phyloP scores from a whole-genome alignment of 768 basidiomycete genomes.

The Psilocybe cubensis region DNA sequence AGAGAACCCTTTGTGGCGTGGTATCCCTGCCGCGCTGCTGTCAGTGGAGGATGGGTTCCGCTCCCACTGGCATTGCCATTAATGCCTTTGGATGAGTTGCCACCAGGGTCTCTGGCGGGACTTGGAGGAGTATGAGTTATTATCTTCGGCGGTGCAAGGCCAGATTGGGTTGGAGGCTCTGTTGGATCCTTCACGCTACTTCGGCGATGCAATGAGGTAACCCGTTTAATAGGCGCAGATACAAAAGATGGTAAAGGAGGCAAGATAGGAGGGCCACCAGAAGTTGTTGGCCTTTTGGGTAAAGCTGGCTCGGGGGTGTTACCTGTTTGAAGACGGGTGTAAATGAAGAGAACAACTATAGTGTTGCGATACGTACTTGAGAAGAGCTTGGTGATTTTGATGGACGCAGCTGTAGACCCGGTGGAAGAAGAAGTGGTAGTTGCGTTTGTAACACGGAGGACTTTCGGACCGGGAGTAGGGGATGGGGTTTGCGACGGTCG shows the following conservation, averaged over 20 bases:
- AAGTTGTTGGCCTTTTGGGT: constrained; percentile 8
- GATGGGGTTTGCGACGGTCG: constrained; percentile 35
- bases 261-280: constrained; percentile 14
- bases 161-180: constrained; percentile 8
- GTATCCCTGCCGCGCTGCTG: constrained; percentile 5
- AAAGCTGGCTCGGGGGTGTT: constrained; percentile 14
- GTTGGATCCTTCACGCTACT: constrained; percentile 24
- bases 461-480: constrained; percentile 27
- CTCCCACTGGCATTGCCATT: constrained; percentile 12
- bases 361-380: constrained; percentile 27
- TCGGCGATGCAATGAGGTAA: constrained; percentile 30
- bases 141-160: constrained; percentile 30
- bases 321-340: constrained; percentile 14
- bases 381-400: constrained; percentile 35
- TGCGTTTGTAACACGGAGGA: constrained; percentile 26
- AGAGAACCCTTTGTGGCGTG: constrained; percentile 32
- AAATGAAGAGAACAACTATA: constrained; percentile 4
- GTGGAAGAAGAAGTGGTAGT: constrained; percentile 32
- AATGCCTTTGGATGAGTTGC: constrained; percentile 10
- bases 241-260: constrained; percentile 28
- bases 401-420: constrained; percentile 29
- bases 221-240: constrained; percentile 33
- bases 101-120: constrained; percentile 24
- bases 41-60: constrained; percentile 1
- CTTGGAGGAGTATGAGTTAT: constrained; percentile 37